Evolutionary conservation across 805 yeast species (phyloP).

Genomic region (Saturnispora ahearnii): DNA sequence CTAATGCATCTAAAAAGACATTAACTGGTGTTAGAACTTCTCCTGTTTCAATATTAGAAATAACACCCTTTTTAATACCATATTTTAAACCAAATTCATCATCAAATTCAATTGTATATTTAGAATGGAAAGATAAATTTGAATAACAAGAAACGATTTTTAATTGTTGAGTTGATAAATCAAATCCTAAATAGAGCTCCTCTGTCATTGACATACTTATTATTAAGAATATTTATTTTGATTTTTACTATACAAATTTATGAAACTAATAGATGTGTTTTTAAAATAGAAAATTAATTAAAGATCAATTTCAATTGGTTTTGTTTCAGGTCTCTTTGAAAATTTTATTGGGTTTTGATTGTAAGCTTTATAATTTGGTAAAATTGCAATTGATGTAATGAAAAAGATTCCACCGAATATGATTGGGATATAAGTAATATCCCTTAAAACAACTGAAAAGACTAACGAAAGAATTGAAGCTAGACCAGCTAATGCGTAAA

Average conservation of each 20-base stretch:
- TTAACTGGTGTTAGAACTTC: slow-evolving; percentile 71
- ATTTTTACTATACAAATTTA: neutral
- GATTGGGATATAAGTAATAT: slow-evolving; percentile 32
- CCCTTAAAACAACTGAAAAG: slow-evolving; percentile 40
- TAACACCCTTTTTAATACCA: slow-evolving; percentile 67
- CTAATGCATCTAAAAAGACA: slow-evolving; percentile 87
- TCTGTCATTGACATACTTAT: slow-evolving; percentile 6
- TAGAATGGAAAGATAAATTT: slow-evolving; percentile 37
- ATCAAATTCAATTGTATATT: slow-evolving; percentile 66
- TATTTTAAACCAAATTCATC: slow-evolving; percentile 49
- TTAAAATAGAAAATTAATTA: neutral
- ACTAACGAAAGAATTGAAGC: slow-evolving; percentile 34
- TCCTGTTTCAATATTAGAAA: slow-evolving; percentile 40
- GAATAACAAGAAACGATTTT: slow-evolving; percentile 61
- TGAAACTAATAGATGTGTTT: neutral
- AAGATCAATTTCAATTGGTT: slow-evolving; percentile 10
- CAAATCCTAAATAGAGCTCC: slow-evolving; percentile 56
- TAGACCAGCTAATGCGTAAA: slow-evolving; percentile 19
- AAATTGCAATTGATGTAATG: slow-evolving; percentile 30
- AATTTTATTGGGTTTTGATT: slow-evolving; percentile 42
- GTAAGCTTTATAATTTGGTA: slow-evolving; percentile 55
- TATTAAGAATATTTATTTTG: neutral
- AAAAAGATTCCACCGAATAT: slow-evolving; percentile 31
- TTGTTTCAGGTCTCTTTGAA: slow-evolving; percentile 25
- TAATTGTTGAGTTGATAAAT: slow-evolving; percentile 83